Base-by-base conservation (phyloP, 345 rosid species). In the Kandelia obovata region DNA sequence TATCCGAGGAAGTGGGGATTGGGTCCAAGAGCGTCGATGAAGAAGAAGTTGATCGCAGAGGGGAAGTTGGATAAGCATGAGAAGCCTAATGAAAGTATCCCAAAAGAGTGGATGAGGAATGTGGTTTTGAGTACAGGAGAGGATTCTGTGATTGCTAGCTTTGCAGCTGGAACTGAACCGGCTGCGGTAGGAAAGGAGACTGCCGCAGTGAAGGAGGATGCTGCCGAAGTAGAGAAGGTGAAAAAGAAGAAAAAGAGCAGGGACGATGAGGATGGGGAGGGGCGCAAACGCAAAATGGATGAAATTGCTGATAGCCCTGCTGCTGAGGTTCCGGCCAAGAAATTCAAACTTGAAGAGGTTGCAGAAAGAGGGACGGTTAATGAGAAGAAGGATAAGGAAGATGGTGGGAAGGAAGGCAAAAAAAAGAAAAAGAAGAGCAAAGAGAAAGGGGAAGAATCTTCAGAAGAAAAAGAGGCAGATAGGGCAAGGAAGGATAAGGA, bases 1-100 rank as follows among this genome's bases (percentile, higher is more conserved):
- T 93, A 93, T 73, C 97, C 97, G 0, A 91, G 96, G 83, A 93
- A 91, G 43, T 90, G 98, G 98, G 98, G 97, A 0, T 84, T 93
- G 79, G 97, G 98, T 9, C 97, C 97, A 0, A 81, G 83, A 60
- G 96, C 97, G 7, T 85, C 91, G 0, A 84, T 81, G 89, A 91
- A 93, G 87, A 93, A 89, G 92, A 89, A 89, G 72, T 73, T 93
- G 70, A 83, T 93, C 65, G 79, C 84, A 1, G 94, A 89, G 9
- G 98, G 98, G 55, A 93, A 85, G 63, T 66, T 93, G 83, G 92
- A 88, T 75, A 93, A 93, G 86, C 97, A 83, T 13, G 98, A 97
- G 64, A 93, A 88, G 82, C 88, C 97, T 0, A 92, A 85, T 69
- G 93, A 82, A 74, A 85, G 77, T 21, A 87, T 92, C 19, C 97